phyloP scores from a whole-genome alignment of 106 monocot species.

The Agapanthus africanus region DNA sequence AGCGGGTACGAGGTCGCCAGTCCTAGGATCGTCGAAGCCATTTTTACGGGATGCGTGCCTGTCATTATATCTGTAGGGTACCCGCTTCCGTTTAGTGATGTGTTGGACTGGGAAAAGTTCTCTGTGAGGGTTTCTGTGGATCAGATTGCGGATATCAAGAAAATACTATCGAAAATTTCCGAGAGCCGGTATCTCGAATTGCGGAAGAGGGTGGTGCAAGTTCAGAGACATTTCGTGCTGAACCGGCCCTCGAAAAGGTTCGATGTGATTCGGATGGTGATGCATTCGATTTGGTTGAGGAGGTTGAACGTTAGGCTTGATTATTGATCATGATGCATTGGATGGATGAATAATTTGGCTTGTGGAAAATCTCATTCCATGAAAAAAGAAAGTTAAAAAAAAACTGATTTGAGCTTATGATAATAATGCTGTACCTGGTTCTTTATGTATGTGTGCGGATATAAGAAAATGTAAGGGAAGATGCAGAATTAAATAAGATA shows the following conservation, averaged over 20 bases:
- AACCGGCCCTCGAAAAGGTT: slow-evolving; percentile 45
- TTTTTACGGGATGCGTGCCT: slow-evolving; percentile 66
- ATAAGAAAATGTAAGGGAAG: too few relatives aligned
- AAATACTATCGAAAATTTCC: too few relatives aligned
- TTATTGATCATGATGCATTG: too few relatives aligned
- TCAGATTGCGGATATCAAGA: slow-evolving; percentile 27
- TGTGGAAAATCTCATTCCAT: too few relatives aligned
- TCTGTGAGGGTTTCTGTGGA: slow-evolving; percentile 31
- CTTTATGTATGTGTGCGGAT: too few relatives aligned
- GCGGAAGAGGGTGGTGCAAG: slow-evolving; percentile 25
- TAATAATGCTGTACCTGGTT: too few relatives aligned
- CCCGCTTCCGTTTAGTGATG: slow-evolving; percentile 63
- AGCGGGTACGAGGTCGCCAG: too few relatives aligned
- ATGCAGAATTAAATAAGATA: too few relatives aligned
- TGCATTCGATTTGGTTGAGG: slow-evolving; percentile 57
- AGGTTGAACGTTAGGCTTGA: slow-evolving; percentile 30
- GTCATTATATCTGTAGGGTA: slow-evolving; percentile 59
- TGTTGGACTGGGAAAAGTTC: slow-evolving; percentile 63
- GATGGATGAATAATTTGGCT: too few relatives aligned
- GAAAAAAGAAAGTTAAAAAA: too few relatives aligned
- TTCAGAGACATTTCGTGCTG: slow-evolving; percentile 38
- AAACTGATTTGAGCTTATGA: too few relatives aligned
- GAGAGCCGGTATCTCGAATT: slow-evolving; percentile 18
- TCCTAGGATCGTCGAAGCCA: slow-evolving; percentile 56
- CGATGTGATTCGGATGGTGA: slow-evolving; percentile 40